phyloP scores from a whole-genome alignment of 2,329 filamentous ascomycete species.

The Fusarium tricinctum region DNA sequence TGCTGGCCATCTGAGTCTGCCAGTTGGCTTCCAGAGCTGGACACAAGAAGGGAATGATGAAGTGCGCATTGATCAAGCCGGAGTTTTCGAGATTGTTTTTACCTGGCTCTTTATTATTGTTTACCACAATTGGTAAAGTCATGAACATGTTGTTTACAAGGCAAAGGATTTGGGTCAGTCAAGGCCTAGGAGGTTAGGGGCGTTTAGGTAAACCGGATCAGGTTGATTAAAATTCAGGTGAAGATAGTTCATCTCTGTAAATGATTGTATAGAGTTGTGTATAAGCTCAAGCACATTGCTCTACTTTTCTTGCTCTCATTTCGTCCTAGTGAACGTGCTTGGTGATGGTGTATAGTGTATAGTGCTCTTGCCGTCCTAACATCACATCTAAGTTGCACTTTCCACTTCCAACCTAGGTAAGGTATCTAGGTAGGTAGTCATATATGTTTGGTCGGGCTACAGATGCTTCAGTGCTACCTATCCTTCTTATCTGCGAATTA shows the following conservation, averaged over 20 bases:
- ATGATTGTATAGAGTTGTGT: slow-evolving; percentile 28
- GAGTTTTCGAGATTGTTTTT: slow-evolving; percentile 51
- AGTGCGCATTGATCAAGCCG: slow-evolving; percentile 45
- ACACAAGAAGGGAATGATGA: slow-evolving; percentile 39
- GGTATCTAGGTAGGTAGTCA: no score
- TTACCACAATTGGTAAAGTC: slow-evolving; percentile 31
- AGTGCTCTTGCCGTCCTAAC: background rate
- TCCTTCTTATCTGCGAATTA: background rate
- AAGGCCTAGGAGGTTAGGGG: slow-evolving; percentile 37
- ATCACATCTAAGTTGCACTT: slow-evolving; percentile 2
- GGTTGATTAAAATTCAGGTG: slow-evolving; percentile 44
- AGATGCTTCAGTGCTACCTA: background rate
- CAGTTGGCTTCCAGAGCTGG: slow-evolving; percentile 6
- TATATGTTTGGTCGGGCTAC: no score
- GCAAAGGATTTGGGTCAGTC: slow-evolving; percentile 39
- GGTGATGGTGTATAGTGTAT: background rate
- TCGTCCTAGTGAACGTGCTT: background rate
- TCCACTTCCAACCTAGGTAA: background rate
- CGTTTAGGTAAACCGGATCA: slow-evolving; percentile 46
- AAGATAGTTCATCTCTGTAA: slow-evolving; percentile 39
- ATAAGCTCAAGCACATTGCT: slow-evolving; percentile 17
- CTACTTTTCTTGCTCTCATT: background rate
- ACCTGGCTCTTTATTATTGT: slow-evolving; percentile 31
- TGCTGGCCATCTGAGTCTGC: slow-evolving; percentile 11
- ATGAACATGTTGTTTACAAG: slow-evolving; percentile 32